Evolutionary conservation across 2,329 filamentous ascomycete genomes (phyloP).

Genomic region (Fonsecaea pedrosoi): DNA sequence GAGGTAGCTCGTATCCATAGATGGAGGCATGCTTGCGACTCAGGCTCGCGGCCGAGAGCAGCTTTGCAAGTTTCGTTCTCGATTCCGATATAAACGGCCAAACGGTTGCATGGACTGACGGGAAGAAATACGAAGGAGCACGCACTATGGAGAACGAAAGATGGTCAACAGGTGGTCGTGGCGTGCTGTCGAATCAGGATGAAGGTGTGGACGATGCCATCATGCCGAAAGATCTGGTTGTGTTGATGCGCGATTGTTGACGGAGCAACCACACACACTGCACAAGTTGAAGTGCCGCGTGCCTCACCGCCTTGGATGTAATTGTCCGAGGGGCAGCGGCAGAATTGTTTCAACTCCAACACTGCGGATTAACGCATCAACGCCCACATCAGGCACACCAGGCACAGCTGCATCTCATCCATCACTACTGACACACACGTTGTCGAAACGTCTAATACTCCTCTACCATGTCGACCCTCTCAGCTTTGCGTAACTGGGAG

Average conservation of each 20-base stretch:
- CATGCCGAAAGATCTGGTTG: conserved; percentile 14
- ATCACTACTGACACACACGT: not conserved
- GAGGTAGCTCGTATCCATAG: conserved; percentile 90
- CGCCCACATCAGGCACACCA: not conserved
- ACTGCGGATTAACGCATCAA: not conserved
- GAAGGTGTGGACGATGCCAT: conserved; percentile 20
- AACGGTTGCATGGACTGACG: not conserved
- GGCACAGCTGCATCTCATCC: not conserved
- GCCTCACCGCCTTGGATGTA: conserved; percentile 17
- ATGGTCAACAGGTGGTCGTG: conserved; percentile 34
- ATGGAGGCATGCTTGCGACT: conserved; percentile 36
- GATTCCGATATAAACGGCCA: not conserved
- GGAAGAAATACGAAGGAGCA: conserved; percentile 16
- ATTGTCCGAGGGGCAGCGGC: conserved; percentile 12
- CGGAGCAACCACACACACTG: conserved; percentile 19
- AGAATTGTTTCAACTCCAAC: conserved; percentile 21
- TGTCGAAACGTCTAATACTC: not conserved
- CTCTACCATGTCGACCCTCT: conserved; percentile 44
- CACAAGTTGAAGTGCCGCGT: not conserved
- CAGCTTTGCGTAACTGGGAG: conserved; percentile 57
- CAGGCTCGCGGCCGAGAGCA: conserved; percentile 33
- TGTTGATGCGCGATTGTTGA: conserved; percentile 23
- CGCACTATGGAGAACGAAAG: conserved; percentile 20
- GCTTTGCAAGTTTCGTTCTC: conserved; percentile 15
- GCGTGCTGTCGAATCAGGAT: conserved; percentile 33